Evolutionary conservation across 352 stramenopile species (phyloP).

Genomic region (Heterotrichella gracilis): DNA sequence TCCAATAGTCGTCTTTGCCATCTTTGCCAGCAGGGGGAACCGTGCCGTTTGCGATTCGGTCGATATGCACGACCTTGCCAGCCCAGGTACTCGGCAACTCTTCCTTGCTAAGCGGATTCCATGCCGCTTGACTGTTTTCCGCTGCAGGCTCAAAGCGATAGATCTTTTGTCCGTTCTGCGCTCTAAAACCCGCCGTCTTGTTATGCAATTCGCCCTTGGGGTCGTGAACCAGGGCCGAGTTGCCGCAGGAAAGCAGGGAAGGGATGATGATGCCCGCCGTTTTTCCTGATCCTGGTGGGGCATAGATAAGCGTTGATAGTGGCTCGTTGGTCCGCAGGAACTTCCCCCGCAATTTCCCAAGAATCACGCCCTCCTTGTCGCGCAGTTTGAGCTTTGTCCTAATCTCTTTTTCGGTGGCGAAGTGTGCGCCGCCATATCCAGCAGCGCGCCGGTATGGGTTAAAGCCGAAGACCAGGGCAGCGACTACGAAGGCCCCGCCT

Average conservation of each 20-base stretch:
- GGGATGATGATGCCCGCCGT: neutral
- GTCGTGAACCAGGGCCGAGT: neutral
- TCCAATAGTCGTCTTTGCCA: constrained; percentile 1
- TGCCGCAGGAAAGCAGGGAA: neutral
- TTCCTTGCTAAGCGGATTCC: neutral
- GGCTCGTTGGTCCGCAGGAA: neutral
- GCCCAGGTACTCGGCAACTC: neutral
- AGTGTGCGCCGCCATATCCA: neutral
- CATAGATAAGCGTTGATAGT: constrained; percentile 6
- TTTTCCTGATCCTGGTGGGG: neutral
- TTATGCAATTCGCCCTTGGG: constrained; percentile 1
- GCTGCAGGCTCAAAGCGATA: neutral
- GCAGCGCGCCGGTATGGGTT: neutral
- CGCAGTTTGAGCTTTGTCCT: neutral
- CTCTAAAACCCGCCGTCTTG: neutral
- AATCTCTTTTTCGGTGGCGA: constrained; percentile 1
- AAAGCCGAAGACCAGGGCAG: neutral
- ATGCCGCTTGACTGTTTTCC: neutral
- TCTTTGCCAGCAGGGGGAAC: neutral
- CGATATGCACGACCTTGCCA: neutral
- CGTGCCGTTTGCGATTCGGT: neutral
- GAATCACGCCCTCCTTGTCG: neutral
- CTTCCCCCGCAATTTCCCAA: neutral
- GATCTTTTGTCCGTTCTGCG: constrained; percentile 1
- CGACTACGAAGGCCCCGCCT: neutral